Evolutionary conservation across 257 asterid species (phyloP).

Genomic region (Solanum acaule): DNA sequence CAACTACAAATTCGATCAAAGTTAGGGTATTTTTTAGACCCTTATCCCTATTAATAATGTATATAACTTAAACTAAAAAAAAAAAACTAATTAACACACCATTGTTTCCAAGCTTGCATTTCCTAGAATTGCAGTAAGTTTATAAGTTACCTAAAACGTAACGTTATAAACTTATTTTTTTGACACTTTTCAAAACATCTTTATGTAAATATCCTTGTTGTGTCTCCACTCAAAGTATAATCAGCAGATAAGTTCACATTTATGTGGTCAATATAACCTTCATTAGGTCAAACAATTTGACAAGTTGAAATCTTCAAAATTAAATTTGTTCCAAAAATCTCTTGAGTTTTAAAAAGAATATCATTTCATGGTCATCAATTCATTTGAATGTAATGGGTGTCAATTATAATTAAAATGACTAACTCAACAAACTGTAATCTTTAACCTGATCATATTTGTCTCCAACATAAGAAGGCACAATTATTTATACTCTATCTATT

Average conservation of each 20-base stretch:
- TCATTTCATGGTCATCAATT: not conserved
- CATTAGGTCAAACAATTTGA: not conserved
- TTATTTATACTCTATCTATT: too few species aligned
- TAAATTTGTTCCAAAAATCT: not conserved
- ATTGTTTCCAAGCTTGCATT: too few species aligned
- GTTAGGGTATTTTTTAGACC: too few species aligned
- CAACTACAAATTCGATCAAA: too few species aligned
- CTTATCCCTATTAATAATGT: not conserved
- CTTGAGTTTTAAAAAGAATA: not conserved
- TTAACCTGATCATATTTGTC: not conserved
- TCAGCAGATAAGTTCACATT: not conserved
- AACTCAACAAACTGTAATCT: not conserved
- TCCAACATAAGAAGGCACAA: not conserved
- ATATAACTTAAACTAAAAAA: not conserved
- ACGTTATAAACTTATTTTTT: not conserved
- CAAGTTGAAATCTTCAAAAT: not conserved
- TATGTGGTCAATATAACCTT: not conserved
- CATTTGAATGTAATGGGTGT: not conserved
- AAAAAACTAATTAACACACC: not conserved
- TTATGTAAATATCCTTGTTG: not conserved
- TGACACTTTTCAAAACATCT: not conserved
- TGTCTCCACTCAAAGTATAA: not conserved
- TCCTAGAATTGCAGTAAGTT: too few species aligned
- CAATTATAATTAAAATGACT: not conserved
- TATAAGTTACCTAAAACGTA: too few species aligned